Base-by-base conservation (phyloP, 208 protist species). In the Tetramitus jugosus region DNA sequence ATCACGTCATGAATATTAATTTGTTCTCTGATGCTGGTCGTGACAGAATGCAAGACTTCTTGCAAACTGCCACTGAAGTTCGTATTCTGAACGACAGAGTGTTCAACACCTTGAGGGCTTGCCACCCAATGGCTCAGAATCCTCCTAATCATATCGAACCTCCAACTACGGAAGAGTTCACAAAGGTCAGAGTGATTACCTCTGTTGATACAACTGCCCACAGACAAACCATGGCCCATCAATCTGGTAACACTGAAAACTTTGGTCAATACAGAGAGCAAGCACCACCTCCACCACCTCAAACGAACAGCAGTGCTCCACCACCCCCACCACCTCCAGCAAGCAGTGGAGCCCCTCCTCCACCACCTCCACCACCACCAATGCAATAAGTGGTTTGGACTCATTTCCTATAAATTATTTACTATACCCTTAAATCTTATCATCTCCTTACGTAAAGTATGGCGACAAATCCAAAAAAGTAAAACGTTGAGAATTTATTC, bases 1-100 rank as follows among this genome's bases (percentile, higher is more conserved):
- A 84, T 71, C 60, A 85, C 26, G 72, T 71, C 40, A 60, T 69
- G 43, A 67, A 78, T n/a, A 78, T 78, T 71, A 23, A 46, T n/a
- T 77, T n/a, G 84, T 88, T 72, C 78, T 87, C 77, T 85, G 49
- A 76, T 4, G 39, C 60, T n/a, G 31, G 56, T 62, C 71, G 77
- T 52, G 68, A 71, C 42, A 31, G 61, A 2, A 29, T 84, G 0
- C 76, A 76, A 31, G 76, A 45, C 14, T 84, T 84, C 49, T 78
- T 81, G 17, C 60, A 69, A 6, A 67, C 35, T 20, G 69, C 71
- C n/a, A 33, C 35, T 42, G 31, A 72, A 23, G 52, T 81, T 20
- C 79, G 72, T 64, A 64, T 72, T 39, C 42, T 84, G 0, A 84
- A 84, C 40, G 29, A 79, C 37, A 37, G 76, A 31, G 78, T 81